phyloP scores from a whole-genome alignment of 2,329 filamentous ascomycete species.

The Moelleriella libera region DNA sequence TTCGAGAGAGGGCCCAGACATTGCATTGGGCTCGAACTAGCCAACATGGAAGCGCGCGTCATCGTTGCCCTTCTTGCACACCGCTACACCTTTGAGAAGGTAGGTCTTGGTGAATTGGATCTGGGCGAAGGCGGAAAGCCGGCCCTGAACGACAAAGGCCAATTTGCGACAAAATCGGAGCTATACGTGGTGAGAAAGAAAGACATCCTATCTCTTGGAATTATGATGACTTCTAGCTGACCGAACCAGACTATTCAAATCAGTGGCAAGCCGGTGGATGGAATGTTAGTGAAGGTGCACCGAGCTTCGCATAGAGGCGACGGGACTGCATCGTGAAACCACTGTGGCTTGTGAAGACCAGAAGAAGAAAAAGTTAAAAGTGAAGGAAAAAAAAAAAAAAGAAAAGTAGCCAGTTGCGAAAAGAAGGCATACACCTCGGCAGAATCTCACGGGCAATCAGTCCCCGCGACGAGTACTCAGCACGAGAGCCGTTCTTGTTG shows the following conservation, averaged over 20 bases:
- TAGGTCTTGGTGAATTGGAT: not conserved
- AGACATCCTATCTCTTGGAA: not conserved
- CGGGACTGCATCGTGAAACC: too few species aligned
- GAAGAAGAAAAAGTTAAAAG: too few species aligned
- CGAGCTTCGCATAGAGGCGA: not conserved
- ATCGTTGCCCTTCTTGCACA: not conserved
- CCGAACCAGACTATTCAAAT: conserved; percentile 2
- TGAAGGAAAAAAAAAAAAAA: too few species aligned
- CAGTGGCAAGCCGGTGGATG: conserved; percentile 1
- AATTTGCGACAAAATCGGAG: not conserved
- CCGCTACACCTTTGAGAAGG: not conserved
- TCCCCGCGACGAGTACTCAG: too few species aligned
- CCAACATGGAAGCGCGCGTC: not conserved
- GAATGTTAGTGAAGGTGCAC: not conserved
- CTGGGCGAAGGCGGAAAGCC: not conserved
- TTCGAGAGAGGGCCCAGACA: not conserved
- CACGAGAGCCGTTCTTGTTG: too few species aligned
- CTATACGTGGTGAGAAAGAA: not conserved
- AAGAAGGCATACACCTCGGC: too few species aligned
- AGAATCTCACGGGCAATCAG: too few species aligned
- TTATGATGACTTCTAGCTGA: not conserved
- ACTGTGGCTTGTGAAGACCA: too few species aligned
- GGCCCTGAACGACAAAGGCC: not conserved
- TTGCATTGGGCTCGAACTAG: not conserved
- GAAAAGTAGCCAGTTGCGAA: too few species aligned